Conservation (phyloP, 495 filamentous ascomycete species). For the Chaetomium tenue region DNA sequence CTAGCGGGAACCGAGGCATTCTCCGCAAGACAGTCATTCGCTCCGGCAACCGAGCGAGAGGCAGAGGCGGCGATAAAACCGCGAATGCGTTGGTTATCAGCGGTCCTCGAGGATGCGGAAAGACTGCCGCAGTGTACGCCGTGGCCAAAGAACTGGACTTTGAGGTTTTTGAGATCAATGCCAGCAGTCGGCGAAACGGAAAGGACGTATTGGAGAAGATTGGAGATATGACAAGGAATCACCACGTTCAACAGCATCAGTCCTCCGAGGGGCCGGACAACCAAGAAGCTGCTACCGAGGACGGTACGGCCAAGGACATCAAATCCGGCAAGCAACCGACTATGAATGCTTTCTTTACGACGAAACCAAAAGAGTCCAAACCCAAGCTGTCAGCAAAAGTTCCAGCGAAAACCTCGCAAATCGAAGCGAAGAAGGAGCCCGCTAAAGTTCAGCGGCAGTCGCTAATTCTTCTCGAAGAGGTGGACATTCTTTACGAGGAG, state of each 20-base stretch:
- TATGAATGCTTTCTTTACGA: slow-evolving; percentile 78
- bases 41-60: slow-evolving; percentile 46
- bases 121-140: slow-evolving; percentile 89
- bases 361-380: slow-evolving; percentile 33
- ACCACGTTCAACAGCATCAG: slow-evolving; percentile 63
- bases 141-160: slow-evolving; percentile 94
- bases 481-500: slow-evolving; percentile 88
- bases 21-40: slow-evolving; percentile 63
- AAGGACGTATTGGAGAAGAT: slow-evolving; percentile 89
- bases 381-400: slow-evolving; percentile 29
- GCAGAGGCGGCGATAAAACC: slow-evolving; percentile 47
- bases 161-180: slow-evolving; percentile 92
- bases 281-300: slow-evolving; percentile 30
- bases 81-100: slow-evolving; percentile 75
- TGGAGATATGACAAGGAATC: slow-evolving; percentile 94
- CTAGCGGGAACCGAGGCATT: slow-evolving; percentile 39
- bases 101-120: slow-evolving; percentile 87
- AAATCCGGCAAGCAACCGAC: slow-evolving; percentile 69
- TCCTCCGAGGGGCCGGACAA: slow-evolving; percentile 24
- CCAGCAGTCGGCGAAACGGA: slow-evolving; percentile 76
- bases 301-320: slow-evolving; percentile 56
- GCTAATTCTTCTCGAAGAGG: slow-evolving; percentile 91
- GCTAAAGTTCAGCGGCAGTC: slow-evolving; percentile 80
- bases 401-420: slow-evolving; percentile 17
- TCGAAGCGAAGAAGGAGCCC: slow-evolving; percentile 44